phyloP scores from a whole-genome alignment of 2,329 filamentous ascomycete genomes.

The Verticillium nonalfalfae region DNA sequence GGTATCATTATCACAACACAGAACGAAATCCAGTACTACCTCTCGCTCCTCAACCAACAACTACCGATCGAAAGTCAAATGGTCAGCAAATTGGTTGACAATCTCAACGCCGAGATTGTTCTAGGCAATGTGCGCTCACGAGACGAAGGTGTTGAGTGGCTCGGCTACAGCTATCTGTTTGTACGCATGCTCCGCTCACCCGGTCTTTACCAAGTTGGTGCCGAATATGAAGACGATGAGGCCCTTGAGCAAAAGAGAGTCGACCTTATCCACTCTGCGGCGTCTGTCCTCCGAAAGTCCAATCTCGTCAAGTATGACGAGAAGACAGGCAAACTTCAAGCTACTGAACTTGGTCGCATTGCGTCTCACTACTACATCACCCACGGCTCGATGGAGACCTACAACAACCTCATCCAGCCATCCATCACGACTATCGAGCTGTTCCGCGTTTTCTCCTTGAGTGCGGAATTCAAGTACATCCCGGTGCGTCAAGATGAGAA shows the following conservation, averaged over 20 bases:
- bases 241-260: slow-evolving; percentile 93
- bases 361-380: slow-evolving; percentile 99
- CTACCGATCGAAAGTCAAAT: slow-evolving; percentile 96
- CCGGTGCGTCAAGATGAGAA: slow-evolving; percentile 97
- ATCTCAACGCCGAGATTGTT: slow-evolving; percentile 93
- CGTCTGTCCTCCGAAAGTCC: slow-evolving; percentile 77
- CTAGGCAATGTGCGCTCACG: slow-evolving; percentile 86
- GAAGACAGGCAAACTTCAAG: slow-evolving; percentile 79
- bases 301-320: slow-evolving; percentile 94
- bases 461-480: slow-evolving; percentile 98
- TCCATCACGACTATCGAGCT: slow-evolving; percentile 91
- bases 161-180: slow-evolving; percentile 96
- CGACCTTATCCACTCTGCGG: slow-evolving; percentile 94
- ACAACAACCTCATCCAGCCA: slow-evolving; percentile 91
- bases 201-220: slow-evolving; percentile 88
- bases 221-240: slow-evolving; percentile 90
- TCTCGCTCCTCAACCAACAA: slow-evolving; percentile 94
- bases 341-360: slow-evolving; percentile 90
- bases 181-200: slow-evolving; percentile 96
- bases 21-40: slow-evolving; percentile 91
- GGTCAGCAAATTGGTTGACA: slow-evolving; percentile 87
- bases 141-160: slow-evolving; percentile 97
- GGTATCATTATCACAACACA: slow-evolving; percentile 98
- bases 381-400: slow-evolving; percentile 91
- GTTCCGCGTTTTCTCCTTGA: slow-evolving; percentile 92